These are phyloP conservation scores for Phalaenopsis hybrid DNA, from an alignment of 116 monocot species.

Conservation along the genomic window DNA sequence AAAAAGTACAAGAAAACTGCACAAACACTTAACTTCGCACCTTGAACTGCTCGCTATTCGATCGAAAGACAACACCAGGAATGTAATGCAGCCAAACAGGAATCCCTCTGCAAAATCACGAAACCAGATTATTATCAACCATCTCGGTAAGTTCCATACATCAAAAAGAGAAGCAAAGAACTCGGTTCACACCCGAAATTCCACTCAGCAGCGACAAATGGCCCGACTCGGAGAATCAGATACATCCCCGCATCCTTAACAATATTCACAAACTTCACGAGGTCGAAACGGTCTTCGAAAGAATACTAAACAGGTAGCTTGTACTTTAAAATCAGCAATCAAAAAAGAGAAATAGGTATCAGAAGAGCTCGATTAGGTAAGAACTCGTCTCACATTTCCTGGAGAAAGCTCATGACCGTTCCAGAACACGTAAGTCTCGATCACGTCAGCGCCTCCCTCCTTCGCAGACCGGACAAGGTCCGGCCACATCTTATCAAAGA, in stretches of 20 bases:
- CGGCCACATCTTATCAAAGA: slow-evolving; percentile 78
- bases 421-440: slow-evolving; percentile 97
- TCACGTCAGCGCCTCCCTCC: slow-evolving; percentile 68
- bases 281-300: slow-evolving; percentile 81
- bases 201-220: slow-evolving; percentile 93
- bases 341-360: background rate
- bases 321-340: background rate
- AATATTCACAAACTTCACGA: slow-evolving; percentile 72
- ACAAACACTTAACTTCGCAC: slow-evolving; percentile 20
- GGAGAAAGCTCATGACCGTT: slow-evolving; percentile 91
- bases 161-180: background rate
- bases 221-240: slow-evolving; percentile 88
- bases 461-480: slow-evolving; percentile 69
- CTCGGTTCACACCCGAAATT: slow-evolving; percentile 38
- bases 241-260: slow-evolving; percentile 74
- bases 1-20: background rate
- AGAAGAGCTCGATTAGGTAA: background rate
- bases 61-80: slow-evolving; percentile 72
- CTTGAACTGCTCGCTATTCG: slow-evolving; percentile 72
- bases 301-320: slow-evolving; percentile 45
- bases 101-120: slow-evolving; percentile 49
- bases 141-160: background rate
- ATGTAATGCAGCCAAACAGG: slow-evolving; percentile 96
- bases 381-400: slow-evolving; percentile 43
- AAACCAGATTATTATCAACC: slow-evolving; percentile 8